These are phyloP conservation scores for Eimeria sp. DNA, from an alignment of 169 alveolate genomes.

Conservation along the genomic window DNA sequence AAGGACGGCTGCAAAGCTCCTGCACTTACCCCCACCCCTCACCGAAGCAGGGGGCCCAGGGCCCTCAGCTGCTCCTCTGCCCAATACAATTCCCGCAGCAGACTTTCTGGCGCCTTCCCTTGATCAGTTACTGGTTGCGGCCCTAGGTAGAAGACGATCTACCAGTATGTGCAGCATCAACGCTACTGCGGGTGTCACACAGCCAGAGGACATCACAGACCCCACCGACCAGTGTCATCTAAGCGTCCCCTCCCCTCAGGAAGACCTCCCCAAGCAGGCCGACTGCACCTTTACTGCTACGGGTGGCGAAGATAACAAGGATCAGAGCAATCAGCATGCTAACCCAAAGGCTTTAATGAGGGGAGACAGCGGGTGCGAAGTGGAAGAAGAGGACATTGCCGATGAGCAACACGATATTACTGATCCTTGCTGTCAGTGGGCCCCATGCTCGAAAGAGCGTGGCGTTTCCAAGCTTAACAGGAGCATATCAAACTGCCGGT, in stretches of 20 bases:
- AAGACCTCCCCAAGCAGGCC: background rate
- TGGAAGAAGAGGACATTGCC: conserved; percentile 21
- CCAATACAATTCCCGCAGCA: conserved; percentile 73
- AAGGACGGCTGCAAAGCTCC: conserved; percentile 81
- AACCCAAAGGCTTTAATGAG: background rate
- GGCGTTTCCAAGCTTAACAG: conserved; percentile 21
- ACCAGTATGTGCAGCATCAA: background rate
- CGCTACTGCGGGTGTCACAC: background rate
- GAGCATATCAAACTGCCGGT: conserved; percentile 54
- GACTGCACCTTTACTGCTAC: background rate
- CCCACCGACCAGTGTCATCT: background rate
- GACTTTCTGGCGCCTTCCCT: conserved; percentile 63
- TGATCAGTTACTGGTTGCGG: conserved; percentile 15
- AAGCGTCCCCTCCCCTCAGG: background rate
- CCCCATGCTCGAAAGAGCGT: background rate
- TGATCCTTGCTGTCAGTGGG: conserved; percentile 45
- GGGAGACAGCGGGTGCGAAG: conserved; percentile 3
- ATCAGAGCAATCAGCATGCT: background rate
- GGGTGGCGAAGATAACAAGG: background rate
- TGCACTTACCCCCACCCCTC: conserved; percentile 79
- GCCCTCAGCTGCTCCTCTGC: conserved; percentile 54
- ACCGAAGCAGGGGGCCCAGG: conserved; percentile 44
- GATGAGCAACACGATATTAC: conserved; percentile 24
- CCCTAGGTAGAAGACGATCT: background rate
- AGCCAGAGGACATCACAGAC: background rate